These are phyloP conservation scores for Neonectria coccinea DNA, from an alignment of 2,329 filamentous ascomycete species.

Conservation along the genomic window DNA sequence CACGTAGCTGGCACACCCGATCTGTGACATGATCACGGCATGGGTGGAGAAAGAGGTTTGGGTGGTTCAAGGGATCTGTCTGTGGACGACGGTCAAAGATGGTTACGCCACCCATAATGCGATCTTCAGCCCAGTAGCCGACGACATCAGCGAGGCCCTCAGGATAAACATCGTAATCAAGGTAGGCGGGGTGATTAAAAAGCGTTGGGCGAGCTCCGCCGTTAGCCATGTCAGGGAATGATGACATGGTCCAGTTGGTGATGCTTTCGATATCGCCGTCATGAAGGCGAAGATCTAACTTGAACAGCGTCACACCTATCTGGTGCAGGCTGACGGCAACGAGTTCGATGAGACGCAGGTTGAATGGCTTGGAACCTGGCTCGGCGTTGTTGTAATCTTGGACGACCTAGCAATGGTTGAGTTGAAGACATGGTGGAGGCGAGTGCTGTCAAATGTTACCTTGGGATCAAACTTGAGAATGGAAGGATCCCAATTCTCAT, in stretches of 20 bases:
- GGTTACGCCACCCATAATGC: not conserved
- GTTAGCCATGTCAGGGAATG: not conserved
- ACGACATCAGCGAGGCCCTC: conserved; percentile 1
- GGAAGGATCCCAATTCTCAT: conserved; percentile 13
- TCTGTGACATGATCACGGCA: not conserved
- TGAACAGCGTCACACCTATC: not conserved
- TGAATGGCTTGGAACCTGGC: not conserved
- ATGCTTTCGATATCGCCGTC: not conserved
- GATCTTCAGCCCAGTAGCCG: conserved; percentile 6
- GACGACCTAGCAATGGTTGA: not conserved
- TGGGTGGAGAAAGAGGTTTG: not conserved
- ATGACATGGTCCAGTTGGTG: not conserved
- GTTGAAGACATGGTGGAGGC: not conserved
- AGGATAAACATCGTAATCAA: not conserved
- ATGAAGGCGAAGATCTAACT: not conserved
- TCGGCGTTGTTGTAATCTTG: not conserved
- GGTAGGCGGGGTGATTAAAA: not conserved
- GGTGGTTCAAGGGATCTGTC: not conserved
- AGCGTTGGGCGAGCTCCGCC: not conserved
- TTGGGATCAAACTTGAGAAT: conserved; percentile 28
- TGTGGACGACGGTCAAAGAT: not conserved
- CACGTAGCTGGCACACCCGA: not conserved
- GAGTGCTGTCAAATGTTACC: not conserved
- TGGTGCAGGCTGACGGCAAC: not conserved
- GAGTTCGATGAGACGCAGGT: not conserved